Conservation (phyloP, 805 yeast species). For the Spencermartinsiella europaea region DNA sequence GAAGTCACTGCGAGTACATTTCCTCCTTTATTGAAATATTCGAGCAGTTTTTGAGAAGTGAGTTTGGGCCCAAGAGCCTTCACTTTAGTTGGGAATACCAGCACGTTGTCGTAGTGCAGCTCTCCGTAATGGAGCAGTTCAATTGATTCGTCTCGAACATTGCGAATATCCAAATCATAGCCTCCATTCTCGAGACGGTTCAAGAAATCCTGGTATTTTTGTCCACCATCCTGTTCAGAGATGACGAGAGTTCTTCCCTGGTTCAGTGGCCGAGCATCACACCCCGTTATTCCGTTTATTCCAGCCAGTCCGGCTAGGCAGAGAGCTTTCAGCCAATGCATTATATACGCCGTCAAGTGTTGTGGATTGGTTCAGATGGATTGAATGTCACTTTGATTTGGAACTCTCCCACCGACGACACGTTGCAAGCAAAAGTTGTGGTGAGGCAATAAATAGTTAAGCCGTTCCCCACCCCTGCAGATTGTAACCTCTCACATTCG, state of each 20-base stretch:
- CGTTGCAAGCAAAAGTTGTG: too few relatives aligned
- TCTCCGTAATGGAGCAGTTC: conserved; percentile 39
- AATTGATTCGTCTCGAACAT: conserved; percentile 29
- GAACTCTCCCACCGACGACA: too few relatives aligned
- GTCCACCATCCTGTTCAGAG: conserved; percentile 28
- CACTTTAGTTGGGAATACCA: conserved; percentile 51
- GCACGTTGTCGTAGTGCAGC: conserved; percentile 48
- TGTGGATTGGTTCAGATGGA: neutral
- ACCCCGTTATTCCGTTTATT: neutral
- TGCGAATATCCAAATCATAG: conserved; percentile 31
- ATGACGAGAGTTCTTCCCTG: conserved; percentile 29
- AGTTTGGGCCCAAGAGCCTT: conserved; percentile 39
- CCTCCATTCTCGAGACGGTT: conserved; percentile 31
- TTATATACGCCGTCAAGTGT: neutral
- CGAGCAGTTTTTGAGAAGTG: conserved; percentile 46
- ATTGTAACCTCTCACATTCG: too few relatives aligned
- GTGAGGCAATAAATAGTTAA: too few relatives aligned
- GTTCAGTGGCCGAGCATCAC: conserved; percentile 13
- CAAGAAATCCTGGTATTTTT: conserved; percentile 14
- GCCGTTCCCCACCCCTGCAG: too few relatives aligned
- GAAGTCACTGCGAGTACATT: conserved; percentile 62
- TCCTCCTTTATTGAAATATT: conserved; percentile 65
- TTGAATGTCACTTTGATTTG: too few relatives aligned
- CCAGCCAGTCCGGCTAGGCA: neutral
- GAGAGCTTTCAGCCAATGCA: conserved; percentile 1